These are phyloP conservation scores for Globisporangium solare DNA, from an alignment of 352 stramenopile genomes.

Conservation along the genomic window DNA sequence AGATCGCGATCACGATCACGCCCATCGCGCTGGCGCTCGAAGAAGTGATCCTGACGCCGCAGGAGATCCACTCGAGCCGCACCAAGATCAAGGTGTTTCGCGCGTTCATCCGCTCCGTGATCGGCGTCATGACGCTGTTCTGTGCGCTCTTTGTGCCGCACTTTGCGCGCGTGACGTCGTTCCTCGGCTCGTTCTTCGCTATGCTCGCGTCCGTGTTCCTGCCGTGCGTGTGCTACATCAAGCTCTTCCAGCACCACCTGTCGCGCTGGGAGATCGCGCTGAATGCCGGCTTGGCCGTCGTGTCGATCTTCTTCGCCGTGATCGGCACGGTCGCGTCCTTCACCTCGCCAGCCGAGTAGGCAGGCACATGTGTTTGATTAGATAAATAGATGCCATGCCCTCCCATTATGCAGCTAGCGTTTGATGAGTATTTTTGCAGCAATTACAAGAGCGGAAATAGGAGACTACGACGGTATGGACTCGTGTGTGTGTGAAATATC, in stretches of 20 bases:
- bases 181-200: slow-evolving; percentile 82
- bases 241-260: slow-evolving; percentile 62
- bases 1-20: slow-evolving; percentile 84
- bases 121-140: slow-evolving; percentile 49
- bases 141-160: slow-evolving; percentile 74
- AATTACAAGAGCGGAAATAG: too few species aligned
- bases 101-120: slow-evolving; percentile 54
- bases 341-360: slow-evolving; percentile 50
- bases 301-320: slow-evolving; percentile 68
- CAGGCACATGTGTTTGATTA: not conserved
- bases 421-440: too few species aligned
- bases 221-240: slow-evolving; percentile 81
- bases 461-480: too few species aligned
- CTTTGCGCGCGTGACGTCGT: slow-evolving; percentile 81
- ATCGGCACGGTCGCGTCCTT: slow-evolving; percentile 79
- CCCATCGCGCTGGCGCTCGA: slow-evolving; percentile 73
- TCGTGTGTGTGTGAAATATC: too few species aligned
- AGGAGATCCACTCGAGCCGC: slow-evolving; percentile 27
- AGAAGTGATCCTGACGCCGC: slow-evolving; percentile 55
- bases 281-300: slow-evolving; percentile 46
- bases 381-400: too few species aligned
- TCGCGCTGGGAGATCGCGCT: slow-evolving; percentile 43
- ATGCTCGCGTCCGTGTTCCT: slow-evolving; percentile 84
- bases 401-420: too few species aligned
- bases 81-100: slow-evolving; percentile 45